These are phyloP conservation scores for Eucalyptus pumila DNA, from an alignment of 345 rosid genomes.

Conservation along the genomic window DNA sequence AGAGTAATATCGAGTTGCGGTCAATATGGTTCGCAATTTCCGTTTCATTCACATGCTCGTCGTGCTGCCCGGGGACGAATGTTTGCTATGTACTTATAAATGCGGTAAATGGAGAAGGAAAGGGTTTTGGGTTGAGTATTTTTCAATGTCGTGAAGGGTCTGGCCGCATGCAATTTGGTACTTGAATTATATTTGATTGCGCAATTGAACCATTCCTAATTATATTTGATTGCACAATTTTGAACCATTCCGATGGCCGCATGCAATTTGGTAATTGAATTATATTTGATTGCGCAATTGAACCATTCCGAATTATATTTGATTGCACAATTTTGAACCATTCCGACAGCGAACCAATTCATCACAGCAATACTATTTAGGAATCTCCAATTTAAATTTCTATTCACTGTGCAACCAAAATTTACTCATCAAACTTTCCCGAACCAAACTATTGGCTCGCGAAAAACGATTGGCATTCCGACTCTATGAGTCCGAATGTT, in stretches of 20 bases:
- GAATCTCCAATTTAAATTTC: background rate
- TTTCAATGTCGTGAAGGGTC: background rate
- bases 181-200: background rate
- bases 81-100: background rate
- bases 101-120: background rate
- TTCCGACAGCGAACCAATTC: background rate
- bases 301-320: background rate
- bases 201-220: background rate
- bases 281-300: background rate
- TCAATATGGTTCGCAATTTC: background rate
- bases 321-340: background rate
- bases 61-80: background rate
- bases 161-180: background rate
- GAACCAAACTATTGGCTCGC: background rate
- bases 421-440: background rate
- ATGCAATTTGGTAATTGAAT: too few species aligned
- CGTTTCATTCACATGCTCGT: background rate
- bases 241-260: background rate
- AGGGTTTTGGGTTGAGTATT: rapidly evolving
- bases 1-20: background rate
- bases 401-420: background rate
- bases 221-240: background rate
- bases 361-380: background rate
- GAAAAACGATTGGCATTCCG: background rate
- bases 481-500: background rate